phyloP scores from a whole-genome alignment of 2,329 filamentous ascomycete species.

The Colletotrichum sp. region DNA sequence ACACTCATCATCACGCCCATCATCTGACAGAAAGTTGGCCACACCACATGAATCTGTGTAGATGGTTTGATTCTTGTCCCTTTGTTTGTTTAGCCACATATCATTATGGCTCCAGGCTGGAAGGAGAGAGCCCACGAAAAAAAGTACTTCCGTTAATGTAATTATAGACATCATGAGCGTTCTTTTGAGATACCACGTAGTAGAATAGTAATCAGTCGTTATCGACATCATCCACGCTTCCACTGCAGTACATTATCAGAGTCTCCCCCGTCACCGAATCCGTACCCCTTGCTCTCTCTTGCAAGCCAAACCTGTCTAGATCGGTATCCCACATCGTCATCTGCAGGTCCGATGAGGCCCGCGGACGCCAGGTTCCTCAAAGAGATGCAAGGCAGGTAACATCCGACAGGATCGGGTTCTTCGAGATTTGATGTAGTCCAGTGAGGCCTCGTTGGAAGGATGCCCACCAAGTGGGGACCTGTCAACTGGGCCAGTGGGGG shows the following conservation, averaged over 20 bases:
- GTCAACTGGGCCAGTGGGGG: background rate
- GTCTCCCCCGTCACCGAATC: background rate
- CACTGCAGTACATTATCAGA: background rate
- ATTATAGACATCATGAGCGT: background rate
- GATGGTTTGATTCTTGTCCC: background rate
- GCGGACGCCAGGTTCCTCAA: background rate
- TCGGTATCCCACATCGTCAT: background rate
- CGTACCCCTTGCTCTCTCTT: background rate
- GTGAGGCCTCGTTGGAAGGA: background rate
- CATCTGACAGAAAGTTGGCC: background rate
- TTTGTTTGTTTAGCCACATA: background rate
- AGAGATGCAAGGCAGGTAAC: background rate
- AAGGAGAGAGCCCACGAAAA: background rate
- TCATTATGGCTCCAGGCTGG: background rate
- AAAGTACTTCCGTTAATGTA: background rate
- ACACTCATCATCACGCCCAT: background rate
- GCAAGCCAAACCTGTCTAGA: background rate
- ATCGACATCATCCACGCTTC: background rate
- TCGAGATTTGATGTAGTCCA: background rate
- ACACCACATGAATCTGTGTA: slow-evolving; percentile 5
- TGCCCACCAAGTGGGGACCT: background rate
- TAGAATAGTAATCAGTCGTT: background rate
- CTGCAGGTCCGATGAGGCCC: background rate
- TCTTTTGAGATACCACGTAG: background rate
- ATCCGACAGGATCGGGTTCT: background rate